phyloP scores from a whole-genome alignment of 306 rosid species.

The Lathyrus oleraceus region DNA sequence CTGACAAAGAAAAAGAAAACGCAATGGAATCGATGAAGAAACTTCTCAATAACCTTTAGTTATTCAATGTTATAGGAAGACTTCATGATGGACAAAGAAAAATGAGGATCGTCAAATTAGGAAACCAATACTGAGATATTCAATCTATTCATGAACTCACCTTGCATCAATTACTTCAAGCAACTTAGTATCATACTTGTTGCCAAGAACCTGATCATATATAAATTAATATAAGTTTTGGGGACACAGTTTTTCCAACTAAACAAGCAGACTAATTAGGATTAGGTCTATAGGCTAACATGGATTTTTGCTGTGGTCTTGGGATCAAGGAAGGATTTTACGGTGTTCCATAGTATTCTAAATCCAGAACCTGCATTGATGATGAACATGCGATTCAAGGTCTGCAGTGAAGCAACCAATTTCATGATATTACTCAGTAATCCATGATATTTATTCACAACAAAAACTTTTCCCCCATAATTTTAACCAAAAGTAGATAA shows the following conservation, averaged over 20 bases:
- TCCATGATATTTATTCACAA: conserved; percentile 14
- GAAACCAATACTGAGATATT: conserved; percentile 6
- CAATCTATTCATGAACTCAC: conserved; percentile 44
- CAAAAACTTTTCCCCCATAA: neutral
- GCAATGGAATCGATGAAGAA: conserved; percentile 1
- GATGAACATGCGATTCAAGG: conserved; percentile 95
- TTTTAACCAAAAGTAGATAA: conserved; percentile 5
- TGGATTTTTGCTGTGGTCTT: conserved; percentile 86
- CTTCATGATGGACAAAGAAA: too few relatives aligned
- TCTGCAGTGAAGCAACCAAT: conserved; percentile 61
- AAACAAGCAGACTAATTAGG: conserved; percentile 29
- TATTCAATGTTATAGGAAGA: too few relatives aligned
- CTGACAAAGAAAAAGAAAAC: conserved; percentile 52
- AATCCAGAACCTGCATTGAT: conserved; percentile 98
- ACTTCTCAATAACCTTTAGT: too few relatives aligned
- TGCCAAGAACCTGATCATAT: conserved; percentile 78
- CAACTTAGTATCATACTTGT: conserved; percentile 78
- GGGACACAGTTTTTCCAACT: conserved; percentile 20
- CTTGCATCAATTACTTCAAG: conserved; percentile 88
- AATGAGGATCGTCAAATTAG: neutral
- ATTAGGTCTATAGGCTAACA: conserved; percentile 46
- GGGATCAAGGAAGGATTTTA: conserved; percentile 90
- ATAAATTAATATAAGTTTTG: conserved; percentile 31
- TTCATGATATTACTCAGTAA: conserved; percentile 36
- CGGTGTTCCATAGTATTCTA: conserved; percentile 91